A percentile compares a stretch with the other conserved stretches of the same genome.
Conservation (phyloP, 148 eudicot species). For the Chenopodium album region DNA sequence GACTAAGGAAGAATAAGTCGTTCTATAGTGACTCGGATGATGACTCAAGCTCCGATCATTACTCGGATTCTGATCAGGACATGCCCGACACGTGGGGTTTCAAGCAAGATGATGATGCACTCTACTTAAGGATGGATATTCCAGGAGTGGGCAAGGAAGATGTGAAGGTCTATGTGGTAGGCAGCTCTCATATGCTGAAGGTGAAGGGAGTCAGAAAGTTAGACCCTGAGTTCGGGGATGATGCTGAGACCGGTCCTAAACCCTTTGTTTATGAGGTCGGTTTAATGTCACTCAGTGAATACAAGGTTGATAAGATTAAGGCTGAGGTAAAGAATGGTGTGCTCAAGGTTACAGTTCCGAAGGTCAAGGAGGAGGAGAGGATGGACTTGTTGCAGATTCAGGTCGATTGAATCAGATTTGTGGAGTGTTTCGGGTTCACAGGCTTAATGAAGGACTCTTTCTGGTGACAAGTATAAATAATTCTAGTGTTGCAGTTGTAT, state of each 20-base stretch:
- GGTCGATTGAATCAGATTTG: background rate
- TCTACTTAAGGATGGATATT: conserved; percentile 7
- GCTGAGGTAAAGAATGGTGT: conserved; percentile 19
- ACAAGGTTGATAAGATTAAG: conserved; percentile 11
- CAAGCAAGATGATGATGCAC: background rate
- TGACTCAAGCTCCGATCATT: too few relatives aligned
- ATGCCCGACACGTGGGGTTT: too few relatives aligned
- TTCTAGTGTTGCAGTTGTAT: background rate
- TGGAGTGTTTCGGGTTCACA: background rate
- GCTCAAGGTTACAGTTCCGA: conserved; percentile 19
- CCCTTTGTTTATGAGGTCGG: background rate
- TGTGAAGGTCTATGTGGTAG: conserved; percentile 1
- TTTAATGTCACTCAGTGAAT: background rate
- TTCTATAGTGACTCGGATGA: too few relatives aligned
- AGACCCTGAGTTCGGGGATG: background rate
- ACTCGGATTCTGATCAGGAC: too few relatives aligned
- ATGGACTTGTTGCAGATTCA: background rate
- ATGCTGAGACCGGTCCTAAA: background rate
- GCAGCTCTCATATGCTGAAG: background rate
- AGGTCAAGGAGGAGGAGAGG: conserved; percentile 23
- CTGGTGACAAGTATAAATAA: background rate
- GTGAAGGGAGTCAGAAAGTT: background rate
- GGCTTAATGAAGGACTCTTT: background rate
- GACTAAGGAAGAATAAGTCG: background rate
- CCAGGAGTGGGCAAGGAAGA: conserved; percentile 22